Percentiles rank a stretch among this genome's conserved stretches.
These are phyloP conservation scores for Metschnikowia reukaufii DNA, from an alignment of 805 yeast genomes.

Conservation along the genomic window DNA sequence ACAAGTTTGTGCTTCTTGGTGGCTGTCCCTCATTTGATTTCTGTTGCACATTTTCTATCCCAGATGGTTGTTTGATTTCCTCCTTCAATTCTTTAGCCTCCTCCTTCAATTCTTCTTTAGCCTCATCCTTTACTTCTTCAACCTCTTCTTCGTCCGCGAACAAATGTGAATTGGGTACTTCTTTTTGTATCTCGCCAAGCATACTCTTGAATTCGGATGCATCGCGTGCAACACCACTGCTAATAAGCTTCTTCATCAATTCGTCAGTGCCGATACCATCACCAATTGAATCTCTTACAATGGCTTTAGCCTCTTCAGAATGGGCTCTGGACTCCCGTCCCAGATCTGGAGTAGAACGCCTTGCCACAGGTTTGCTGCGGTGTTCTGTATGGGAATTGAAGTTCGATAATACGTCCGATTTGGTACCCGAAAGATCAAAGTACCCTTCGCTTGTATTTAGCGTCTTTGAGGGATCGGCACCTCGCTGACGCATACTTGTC, in stretches of 20 bases:
- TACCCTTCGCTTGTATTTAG: slow-evolving; percentile 38
- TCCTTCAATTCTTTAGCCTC: neutral
- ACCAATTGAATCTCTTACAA: slow-evolving; percentile 1
- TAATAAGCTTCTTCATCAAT: slow-evolving; percentile 38
- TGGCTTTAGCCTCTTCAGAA: neutral
- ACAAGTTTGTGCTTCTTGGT: neutral
- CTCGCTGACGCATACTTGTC: slow-evolving; percentile 32
- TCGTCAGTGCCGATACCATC: slow-evolving; percentile 18
- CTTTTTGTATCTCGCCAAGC: slow-evolving; percentile 33
- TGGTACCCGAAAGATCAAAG: slow-evolving; percentile 24
- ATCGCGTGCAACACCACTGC: slow-evolving; percentile 33
- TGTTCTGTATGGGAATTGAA: neutral
- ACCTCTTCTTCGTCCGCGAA: slow-evolving; percentile 40
- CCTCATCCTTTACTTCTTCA: slow-evolving; percentile 2
- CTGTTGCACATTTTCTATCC: neutral
- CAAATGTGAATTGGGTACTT: slow-evolving; percentile 35
- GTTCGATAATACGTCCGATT: neutral
- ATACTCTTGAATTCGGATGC: slow-evolving; percentile 31
- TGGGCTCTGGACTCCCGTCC: neutral
- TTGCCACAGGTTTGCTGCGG: neutral
- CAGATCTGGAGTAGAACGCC: slow-evolving; percentile 1
- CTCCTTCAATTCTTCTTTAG: neutral
- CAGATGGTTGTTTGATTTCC: neutral
- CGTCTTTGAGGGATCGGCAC: slow-evolving; percentile 43
- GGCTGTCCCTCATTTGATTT: neutral